phyloP scores from a whole-genome alignment of 495 filamentous ascomycete genomes.

The Aspergillus mulundensis region DNA sequence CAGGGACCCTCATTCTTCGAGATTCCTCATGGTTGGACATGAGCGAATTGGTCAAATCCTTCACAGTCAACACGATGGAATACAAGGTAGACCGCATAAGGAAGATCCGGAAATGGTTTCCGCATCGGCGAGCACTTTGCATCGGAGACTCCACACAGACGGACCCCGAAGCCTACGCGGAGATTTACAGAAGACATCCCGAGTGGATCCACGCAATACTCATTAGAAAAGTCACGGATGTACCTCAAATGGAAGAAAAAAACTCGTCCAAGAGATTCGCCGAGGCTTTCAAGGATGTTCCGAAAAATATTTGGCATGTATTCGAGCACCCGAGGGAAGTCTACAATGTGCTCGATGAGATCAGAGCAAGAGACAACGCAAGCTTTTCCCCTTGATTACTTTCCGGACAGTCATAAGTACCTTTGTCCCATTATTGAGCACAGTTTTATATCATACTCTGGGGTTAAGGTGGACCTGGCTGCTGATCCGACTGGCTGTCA shows the following conservation, averaged over 20 bases:
- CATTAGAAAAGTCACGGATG: conserved; percentile 78
- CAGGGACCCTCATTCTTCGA: conserved; percentile 77
- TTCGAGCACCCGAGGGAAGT: conserved; percentile 73
- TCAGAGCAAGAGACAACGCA: conserved; percentile 26
- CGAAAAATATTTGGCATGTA: conserved; percentile 67
- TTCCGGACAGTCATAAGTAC: background rate
- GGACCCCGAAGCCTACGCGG: conserved; percentile 87
- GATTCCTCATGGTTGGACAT: conserved; percentile 87
- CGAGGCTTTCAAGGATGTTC: conserved; percentile 74
- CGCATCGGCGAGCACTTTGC: conserved; percentile 71
- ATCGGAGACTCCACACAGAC: conserved; percentile 89
- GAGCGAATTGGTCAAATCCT: conserved; percentile 66
- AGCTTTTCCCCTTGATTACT: background rate
- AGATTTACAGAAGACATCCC: conserved; percentile 59
- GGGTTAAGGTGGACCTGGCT: background rate
- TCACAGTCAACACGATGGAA: conserved; percentile 76
- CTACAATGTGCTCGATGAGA: conserved; percentile 40
- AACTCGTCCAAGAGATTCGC: conserved; percentile 73
- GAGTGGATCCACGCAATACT: conserved; percentile 76
- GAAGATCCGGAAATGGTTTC: conserved; percentile 72
- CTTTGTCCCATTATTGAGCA: background rate
- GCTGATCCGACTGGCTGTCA: background rate
- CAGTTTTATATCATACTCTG: background rate
- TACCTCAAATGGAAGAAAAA: conserved; percentile 67
- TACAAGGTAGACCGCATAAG: conserved; percentile 83